A percentile compares a stretch with the other conserved stretches of the same genome.
Evolutionary conservation across 371 early-diverging fungal species (phyloP).

Genomic region (Lichtheimia hyalospora): DNA sequence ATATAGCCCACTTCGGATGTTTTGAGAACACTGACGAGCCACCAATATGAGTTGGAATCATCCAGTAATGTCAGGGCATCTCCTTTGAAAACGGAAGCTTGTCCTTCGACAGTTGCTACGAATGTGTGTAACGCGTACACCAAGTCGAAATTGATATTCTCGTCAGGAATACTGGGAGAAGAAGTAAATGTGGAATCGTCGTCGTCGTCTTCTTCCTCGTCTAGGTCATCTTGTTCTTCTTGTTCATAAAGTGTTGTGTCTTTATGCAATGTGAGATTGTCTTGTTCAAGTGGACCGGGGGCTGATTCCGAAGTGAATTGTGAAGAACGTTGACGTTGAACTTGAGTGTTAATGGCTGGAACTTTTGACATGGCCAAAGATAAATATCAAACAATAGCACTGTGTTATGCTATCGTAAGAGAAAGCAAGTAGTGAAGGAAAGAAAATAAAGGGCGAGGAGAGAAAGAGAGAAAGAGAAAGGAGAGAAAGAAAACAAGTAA

Average conservation of each 20-base stretch:
- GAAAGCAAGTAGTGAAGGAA: no score
- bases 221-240: slow-evolving; percentile 41
- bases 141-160: slow-evolving; percentile 72
- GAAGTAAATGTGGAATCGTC: slow-evolving; percentile 39
- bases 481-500: no score
- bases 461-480: no score
- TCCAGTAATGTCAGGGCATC: slow-evolving; percentile 89
- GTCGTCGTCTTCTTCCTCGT: slow-evolving; percentile 48
- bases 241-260: slow-evolving; percentile 31
- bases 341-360: no score
- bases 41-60: slow-evolving; percentile 96
- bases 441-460: no score
- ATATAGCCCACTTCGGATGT: slow-evolving; percentile 93
- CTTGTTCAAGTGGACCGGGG: background rate
- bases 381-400: no score
- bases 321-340: no score
- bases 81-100: slow-evolving; percentile 90
- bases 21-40: slow-evolving; percentile 89
- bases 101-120: slow-evolving; percentile 92
- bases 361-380: no score
- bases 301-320: no score
- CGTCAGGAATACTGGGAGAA: slow-evolving; percentile 69
- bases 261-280: background rate
- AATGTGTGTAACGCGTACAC: slow-evolving; percentile 95
- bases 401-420: no score